Evolutionary conservation across 1,284 basidiomycete genomes (phyloP), one percentile per base, ranked within the genome.

Genomic region (Cryptococcus maquisensis): DNA sequence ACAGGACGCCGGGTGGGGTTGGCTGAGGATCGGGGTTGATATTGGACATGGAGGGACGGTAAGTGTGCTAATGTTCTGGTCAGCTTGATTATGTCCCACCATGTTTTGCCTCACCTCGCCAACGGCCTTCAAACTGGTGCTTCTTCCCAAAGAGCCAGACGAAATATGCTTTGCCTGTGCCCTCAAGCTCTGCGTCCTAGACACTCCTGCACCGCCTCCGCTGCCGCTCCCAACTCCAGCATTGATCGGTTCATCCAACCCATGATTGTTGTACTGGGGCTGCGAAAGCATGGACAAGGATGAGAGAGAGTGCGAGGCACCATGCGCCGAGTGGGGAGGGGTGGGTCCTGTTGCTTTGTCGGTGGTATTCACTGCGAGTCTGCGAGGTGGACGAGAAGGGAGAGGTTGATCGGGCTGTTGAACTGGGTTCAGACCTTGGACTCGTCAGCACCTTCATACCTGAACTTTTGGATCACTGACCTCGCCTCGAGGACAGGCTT

Each of bases 131-230:
- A 74, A 53, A 39, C 70, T 72, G 7, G 67, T 62, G 42, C 69
- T 71, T 38, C 72, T 54, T 7, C 72, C 71, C 37, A 73, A 59
- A 20, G 40, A 47, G 36, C 60, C 56, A 5, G 46, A 40, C 21
- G 68, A 62, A 5, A 57, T 46, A 55, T 62, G 56, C 35, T 67
- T 63, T n/a, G 65, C 62, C 55, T 75, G 71, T 47, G 64, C 67
- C 24, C 73, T 62, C 15, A 75, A 49, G 51, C 68, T 71, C 54
- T 75, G 73, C 12, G 73, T 70, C 36, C 73, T 56, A 10, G 70
- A 71, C 3, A 74, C 66, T 26, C 62, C 59, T 1, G 64, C 64
- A 3, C 57, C 55, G 13, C 24, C 44, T 5, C 43, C 7, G 12
- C 40, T 26, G 21, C 41, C 50, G n/a, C 51, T n/a, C n/a, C n/a